Percentiles rank a stretch among this genome's conserved stretches.
phyloP scores from a whole-genome alignment of 2,329 filamentous ascomycete species.

The Talaromyces piceae region DNA sequence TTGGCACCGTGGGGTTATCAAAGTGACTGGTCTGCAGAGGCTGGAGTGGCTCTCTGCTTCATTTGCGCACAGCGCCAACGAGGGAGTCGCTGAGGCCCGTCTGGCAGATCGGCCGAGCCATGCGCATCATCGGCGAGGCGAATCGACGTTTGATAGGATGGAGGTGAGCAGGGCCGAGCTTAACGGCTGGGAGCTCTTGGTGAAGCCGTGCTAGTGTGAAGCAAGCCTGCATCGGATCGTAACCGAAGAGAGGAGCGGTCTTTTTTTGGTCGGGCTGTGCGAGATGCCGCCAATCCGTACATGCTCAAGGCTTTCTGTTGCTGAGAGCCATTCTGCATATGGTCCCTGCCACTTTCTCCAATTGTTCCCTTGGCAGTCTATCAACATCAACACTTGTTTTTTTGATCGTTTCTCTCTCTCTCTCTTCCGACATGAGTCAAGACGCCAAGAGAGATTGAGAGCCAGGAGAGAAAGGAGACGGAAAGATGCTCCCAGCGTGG shows the following conservation, averaged over 20 bases:
- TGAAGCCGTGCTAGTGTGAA: not conserved
- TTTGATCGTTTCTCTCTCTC: not conserved
- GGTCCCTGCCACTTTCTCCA: not conserved
- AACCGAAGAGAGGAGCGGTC: not conserved
- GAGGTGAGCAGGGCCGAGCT: conserved; percentile 1
- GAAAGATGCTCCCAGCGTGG: too few species aligned
- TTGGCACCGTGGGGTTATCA: conserved; percentile 8
- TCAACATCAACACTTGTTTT: too few species aligned
- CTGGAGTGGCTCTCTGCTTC: conserved; percentile 4
- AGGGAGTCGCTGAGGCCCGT: conserved; percentile 1
- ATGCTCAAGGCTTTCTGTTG: too few species aligned
- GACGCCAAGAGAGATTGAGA: not conserved
- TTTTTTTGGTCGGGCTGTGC: not conserved
- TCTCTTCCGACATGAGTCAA: too few species aligned
- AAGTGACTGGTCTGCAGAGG: conserved; percentile 9
- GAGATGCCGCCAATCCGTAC: too few species aligned
- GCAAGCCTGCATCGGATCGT: conserved; percentile 10
- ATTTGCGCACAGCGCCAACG: conserved; percentile 13
- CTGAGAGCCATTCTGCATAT: too few species aligned
- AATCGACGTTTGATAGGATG: not conserved
- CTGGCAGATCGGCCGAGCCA: conserved; percentile 8
- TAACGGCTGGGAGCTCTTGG: conserved; percentile 1
- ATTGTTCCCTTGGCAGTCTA: not conserved
- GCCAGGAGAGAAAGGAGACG: not conserved
- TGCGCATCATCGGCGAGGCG: conserved; percentile 6